These are phyloP conservation scores for Cornus kousa DNA, from an alignment of 148 eudicot species.

Conservation along the genomic window DNA sequence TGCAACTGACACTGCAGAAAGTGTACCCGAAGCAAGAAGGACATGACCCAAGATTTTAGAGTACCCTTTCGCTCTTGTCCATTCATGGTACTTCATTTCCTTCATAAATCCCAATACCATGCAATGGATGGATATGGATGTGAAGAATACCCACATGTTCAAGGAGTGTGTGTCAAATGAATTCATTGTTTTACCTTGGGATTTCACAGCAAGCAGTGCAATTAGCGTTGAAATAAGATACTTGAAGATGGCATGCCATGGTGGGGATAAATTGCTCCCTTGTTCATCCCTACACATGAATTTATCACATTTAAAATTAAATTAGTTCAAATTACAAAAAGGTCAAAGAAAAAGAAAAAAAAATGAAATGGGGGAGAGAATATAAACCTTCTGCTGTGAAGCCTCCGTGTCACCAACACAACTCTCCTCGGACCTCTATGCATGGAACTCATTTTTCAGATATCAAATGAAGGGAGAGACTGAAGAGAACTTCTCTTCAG, in stretches of 20 bases:
- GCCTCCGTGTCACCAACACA: too few species aligned
- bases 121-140: not conserved
- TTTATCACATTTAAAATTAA: too few species aligned
- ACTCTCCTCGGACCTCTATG: too few species aligned
- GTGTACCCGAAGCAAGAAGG: not conserved
- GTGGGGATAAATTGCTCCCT: not conserved
- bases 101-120: not conserved
- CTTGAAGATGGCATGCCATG: not conserved
- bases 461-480: too few species aligned
- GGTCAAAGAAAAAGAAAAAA: too few species aligned
- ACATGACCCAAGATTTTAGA: not conserved
- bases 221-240: not conserved
- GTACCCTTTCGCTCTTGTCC: not conserved
- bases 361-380: too few species aligned
- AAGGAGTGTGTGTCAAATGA: not conserved
- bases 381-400: too few species aligned
- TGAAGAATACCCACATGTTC: not conserved
- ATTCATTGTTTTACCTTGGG: not conserved
- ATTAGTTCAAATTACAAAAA: too few species aligned
- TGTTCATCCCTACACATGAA: too few species aligned
- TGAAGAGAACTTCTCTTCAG: too few species aligned
- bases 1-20: not conserved
- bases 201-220: not conserved
- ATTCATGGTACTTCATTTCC: not conserved
- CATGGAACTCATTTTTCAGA: too few species aligned